Conservation (phyloP, 2,329 filamentous ascomycete genomes). For the Hypoxylon sp. region DNA sequence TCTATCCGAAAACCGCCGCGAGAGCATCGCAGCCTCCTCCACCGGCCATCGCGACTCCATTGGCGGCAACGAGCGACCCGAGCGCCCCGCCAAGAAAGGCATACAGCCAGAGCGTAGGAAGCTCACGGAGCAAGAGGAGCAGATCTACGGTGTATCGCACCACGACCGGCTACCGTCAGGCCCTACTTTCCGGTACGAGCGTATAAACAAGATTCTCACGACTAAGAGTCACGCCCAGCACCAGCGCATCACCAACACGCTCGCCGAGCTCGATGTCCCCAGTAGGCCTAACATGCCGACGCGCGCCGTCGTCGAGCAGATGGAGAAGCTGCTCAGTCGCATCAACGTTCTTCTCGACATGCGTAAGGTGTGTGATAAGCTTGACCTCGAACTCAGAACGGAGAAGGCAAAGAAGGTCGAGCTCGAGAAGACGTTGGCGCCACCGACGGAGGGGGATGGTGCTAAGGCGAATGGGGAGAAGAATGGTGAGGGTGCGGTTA, state of each 20-base stretch:
- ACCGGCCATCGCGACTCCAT: conserved; percentile 63
- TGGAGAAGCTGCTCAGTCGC: conserved; percentile 77
- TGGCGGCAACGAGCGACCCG: conserved; percentile 58
- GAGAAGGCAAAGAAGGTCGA: conserved; percentile 71
- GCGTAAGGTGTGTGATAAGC: conserved; percentile 81
- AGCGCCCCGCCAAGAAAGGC: conserved; percentile 66
- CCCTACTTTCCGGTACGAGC: conserved; percentile 90
- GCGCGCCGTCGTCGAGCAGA: conserved; percentile 77
- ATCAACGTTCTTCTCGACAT: conserved; percentile 80
- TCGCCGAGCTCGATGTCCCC: conserved; percentile 80
- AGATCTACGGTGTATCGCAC: conserved; percentile 85
- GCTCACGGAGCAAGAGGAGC: conserved; percentile 81
- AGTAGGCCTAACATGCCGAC: conserved; percentile 81
- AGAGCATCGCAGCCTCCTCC: conserved; percentile 67
- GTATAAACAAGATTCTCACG: conserved; percentile 82
- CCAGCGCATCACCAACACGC: conserved; percentile 78
- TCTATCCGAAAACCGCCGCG: conserved; percentile 63
- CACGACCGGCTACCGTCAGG: conserved; percentile 89
- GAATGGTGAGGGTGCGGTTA: conserved; percentile 6
- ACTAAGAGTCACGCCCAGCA: conserved; percentile 84
- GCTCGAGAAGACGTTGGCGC: conserved; percentile 60
- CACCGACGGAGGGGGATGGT: conserved; percentile 33
- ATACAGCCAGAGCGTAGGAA: conserved; percentile 73
- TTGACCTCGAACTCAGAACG: conserved; percentile 78
- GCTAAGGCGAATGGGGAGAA: conserved; percentile 34